These are phyloP conservation scores for Tuctoria greenei DNA, from an alignment of 176 grass and related monocot species.

Conservation along the genomic window DNA sequence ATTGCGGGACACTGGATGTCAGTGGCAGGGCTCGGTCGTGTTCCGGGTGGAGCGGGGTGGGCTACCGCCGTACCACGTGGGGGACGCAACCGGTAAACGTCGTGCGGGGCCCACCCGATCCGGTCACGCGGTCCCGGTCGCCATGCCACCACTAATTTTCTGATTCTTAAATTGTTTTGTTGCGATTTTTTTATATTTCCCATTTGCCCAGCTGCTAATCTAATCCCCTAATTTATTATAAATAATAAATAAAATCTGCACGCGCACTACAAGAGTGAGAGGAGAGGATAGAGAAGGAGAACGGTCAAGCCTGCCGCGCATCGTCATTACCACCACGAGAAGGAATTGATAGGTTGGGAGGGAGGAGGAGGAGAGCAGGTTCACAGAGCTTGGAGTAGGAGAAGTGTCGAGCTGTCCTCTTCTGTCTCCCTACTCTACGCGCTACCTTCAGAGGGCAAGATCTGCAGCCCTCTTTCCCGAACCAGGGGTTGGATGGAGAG, in stretches of 20 bases:
- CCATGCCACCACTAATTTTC: constrained; percentile 26
- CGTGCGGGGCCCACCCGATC: constrained; percentile 26
- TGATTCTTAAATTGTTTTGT: background rate
- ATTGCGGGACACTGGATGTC: rapidly evolving
- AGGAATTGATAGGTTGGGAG: background rate
- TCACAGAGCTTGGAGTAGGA: background rate
- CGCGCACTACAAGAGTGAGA: constrained; percentile 12
- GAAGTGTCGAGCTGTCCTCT: background rate
- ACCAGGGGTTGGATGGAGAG: constrained; percentile 65
- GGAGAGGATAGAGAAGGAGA: background rate
- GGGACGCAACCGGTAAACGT: constrained; percentile 25
- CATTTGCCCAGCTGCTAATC: constrained; percentile 1
- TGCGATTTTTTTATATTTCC: background rate
- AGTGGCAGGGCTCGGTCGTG: rapidly evolving
- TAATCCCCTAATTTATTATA: background rate
- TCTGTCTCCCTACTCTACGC: background rate
- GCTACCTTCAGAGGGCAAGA: constrained; percentile 25
- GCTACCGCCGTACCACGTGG: constrained; percentile 35
- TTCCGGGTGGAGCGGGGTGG: background rate
- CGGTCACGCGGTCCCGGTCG: background rate
- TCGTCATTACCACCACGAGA: background rate
- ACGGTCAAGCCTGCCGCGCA: constrained; percentile 14
- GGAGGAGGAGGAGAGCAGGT: background rate
- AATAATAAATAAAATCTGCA: background rate
- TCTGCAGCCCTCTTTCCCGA: constrained; percentile 14